phyloP scores from a whole-genome alignment of 192 early-diverging fungal species.

The Fimicolochytrium jonesii region DNA sequence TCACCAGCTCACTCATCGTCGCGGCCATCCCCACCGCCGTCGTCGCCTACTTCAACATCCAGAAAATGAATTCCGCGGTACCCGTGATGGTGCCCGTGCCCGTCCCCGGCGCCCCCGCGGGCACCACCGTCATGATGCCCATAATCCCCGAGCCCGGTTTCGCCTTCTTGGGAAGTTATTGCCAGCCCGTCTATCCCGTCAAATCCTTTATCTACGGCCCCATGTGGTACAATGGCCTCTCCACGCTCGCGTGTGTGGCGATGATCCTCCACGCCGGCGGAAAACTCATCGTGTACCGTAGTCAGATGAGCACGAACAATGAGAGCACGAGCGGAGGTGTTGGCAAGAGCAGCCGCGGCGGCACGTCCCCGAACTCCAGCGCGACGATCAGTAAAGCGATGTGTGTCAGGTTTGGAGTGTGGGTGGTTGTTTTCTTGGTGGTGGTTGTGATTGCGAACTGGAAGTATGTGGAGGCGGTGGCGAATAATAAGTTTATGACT shows the following conservation, averaged over 20 bases:
- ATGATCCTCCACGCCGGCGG: conserved; percentile 18
- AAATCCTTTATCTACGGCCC: conserved; percentile 13
- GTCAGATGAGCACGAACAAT: background rate
- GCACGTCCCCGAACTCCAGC: background rate
- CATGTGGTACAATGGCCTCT: conserved; percentile 9
- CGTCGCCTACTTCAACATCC: conserved; percentile 3
- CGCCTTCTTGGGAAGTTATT: no score
- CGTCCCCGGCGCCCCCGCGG: no score
- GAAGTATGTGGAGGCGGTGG: background rate
- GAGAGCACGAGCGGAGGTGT: background rate
- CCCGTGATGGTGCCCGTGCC: no score
- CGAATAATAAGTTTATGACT: no score
- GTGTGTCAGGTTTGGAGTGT: conserved; percentile 19
- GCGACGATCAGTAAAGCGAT: conserved; percentile 14
- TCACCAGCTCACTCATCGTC: conserved; percentile 3
- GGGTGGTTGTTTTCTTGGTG: conserved; percentile 8
- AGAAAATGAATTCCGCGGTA: no score
- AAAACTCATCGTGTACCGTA: conserved; percentile 6
- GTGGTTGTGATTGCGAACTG: conserved; percentile 10
- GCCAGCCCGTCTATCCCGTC: conserved; percentile 17
- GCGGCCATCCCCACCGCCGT: conserved; percentile 13
- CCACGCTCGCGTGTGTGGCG: background rate
- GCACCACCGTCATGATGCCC: no score
- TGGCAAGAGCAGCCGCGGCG: no score
- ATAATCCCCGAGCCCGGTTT: no score